A percentile compares a stretch with the other conserved stretches of the same genome.
phyloP scores from a whole-genome alignment of 1,284 basidiomycete genomes.

The Heterobasidion irregulare region DNA sequence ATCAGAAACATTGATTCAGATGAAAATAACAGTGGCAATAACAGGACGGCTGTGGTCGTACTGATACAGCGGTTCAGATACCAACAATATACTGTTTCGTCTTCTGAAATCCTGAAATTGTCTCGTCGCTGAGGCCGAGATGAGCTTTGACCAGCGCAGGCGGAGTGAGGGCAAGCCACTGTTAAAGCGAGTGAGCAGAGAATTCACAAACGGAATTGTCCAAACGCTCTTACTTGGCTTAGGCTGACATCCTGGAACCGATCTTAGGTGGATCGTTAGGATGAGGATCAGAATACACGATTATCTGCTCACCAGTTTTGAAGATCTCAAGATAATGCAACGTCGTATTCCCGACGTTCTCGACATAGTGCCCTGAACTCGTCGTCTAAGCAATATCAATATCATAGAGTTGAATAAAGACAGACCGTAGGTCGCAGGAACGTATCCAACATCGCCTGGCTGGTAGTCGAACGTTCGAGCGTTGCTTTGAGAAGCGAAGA shows the following conservation, averaged over 20 bases:
- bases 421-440: constrained; percentile 46
- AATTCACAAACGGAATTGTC: neutral
- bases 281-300: neutral
- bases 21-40: too few species aligned
- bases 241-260: constrained; percentile 59
- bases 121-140: constrained; percentile 25
- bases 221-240: constrained; percentile 32
- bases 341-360: constrained; percentile 61
- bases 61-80: too few species aligned
- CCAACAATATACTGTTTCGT: constrained; percentile 23
- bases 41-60: too few species aligned
- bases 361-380: constrained; percentile 52
- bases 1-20: too few species aligned
- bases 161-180: constrained; percentile 33
- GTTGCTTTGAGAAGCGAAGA: constrained; percentile 54
- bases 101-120: constrained; percentile 24
- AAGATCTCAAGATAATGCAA: constrained; percentile 60
- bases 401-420: neutral
- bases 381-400: neutral
- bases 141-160: constrained; percentile 31
- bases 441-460: constrained; percentile 57
- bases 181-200: neutral
- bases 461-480: constrained; percentile 60
- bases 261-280: constrained; percentile 19
- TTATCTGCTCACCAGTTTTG: constrained; percentile 33